These are phyloP conservation scores for Carex littledalei DNA, from an alignment of 176 grass and related monocot species.

Conservation along the genomic window DNA sequence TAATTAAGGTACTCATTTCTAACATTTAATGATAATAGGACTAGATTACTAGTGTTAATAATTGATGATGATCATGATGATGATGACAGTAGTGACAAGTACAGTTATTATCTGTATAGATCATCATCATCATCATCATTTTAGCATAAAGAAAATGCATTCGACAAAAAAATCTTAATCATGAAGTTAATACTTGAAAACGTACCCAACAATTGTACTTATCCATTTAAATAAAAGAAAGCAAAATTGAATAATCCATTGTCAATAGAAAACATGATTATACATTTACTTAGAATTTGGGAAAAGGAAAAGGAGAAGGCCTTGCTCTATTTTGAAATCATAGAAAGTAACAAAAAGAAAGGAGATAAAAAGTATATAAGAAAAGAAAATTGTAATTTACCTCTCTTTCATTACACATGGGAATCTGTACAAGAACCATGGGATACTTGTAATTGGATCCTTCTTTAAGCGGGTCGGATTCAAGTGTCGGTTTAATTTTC, in stretches of 20 bases:
- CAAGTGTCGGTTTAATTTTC: constrained; percentile 54
- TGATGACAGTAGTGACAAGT: background rate
- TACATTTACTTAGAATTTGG: background rate
- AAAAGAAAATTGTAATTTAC: constrained; percentile 28
- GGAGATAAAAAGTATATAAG: constrained; percentile 21
- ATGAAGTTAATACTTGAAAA: background rate
- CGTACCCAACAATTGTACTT: background rate
- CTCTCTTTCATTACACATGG: constrained; percentile 82
- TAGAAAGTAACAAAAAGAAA: background rate
- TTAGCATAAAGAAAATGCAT: background rate
- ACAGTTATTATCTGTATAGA: background rate
- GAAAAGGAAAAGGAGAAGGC: background rate
- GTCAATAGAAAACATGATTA: background rate
- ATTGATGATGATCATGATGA: background rate
- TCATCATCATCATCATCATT: background rate
- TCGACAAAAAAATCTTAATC: background rate
- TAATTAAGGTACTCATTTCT: background rate
- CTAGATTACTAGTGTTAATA: background rate
- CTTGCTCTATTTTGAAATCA: background rate
- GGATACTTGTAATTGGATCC: constrained; percentile 44
- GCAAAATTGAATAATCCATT: background rate
- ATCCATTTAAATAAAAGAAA: background rate
- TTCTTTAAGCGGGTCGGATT: constrained; percentile 45
- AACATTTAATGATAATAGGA: background rate
- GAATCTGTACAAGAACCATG: constrained; percentile 82